Conservation (phyloP, 768 basidiomycete species). For the Inosperma sp. region DNA sequence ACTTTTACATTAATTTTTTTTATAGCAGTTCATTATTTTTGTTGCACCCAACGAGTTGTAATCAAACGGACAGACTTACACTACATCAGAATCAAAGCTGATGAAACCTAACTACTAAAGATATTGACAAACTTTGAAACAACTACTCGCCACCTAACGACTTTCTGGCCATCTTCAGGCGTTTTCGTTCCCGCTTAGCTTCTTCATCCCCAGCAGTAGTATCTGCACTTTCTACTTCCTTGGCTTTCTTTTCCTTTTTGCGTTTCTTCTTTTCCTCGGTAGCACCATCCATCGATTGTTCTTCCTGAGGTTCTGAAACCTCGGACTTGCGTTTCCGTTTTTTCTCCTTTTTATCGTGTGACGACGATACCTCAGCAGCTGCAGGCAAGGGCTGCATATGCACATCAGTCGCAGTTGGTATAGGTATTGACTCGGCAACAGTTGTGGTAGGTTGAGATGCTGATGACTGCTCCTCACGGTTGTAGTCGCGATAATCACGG, state of each 20-base stretch:
- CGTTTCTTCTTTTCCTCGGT: constrained; percentile 56
- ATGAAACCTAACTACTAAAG: too few relatives aligned
- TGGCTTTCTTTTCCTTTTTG: constrained; percentile 61
- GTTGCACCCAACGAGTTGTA: too few relatives aligned
- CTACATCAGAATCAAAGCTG: too few relatives aligned
- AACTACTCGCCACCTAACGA: constrained; percentile 37
- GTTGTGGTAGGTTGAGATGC: constrained; percentile 23
- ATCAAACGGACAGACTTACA: too few relatives aligned
- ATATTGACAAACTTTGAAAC: not conserved
- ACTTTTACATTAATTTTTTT: constrained; percentile 5
- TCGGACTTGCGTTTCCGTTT: constrained; percentile 83
- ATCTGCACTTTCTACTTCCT: constrained; percentile 43
- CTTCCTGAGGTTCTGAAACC: constrained; percentile 38
- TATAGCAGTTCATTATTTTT: not conserved
- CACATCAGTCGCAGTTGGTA: constrained; percentile 14
- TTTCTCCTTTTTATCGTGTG: constrained; percentile 58
- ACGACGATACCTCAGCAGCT: not conserved
- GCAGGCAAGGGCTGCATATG: constrained; percentile 21
- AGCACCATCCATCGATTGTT: constrained; percentile 36
- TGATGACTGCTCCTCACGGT: constrained; percentile 50
- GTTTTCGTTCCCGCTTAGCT: constrained; percentile 57
- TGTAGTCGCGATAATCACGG: constrained; percentile 91
- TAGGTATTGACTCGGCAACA: constrained; percentile 20
- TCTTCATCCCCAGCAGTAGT: constrained; percentile 52
- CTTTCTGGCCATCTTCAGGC: constrained; percentile 56